A percentile compares a stretch with the other conserved stretches of the same genome.
Conservation (phyloP, 352 stramenopile species). For the Pythium vanterpoolii region DNA sequence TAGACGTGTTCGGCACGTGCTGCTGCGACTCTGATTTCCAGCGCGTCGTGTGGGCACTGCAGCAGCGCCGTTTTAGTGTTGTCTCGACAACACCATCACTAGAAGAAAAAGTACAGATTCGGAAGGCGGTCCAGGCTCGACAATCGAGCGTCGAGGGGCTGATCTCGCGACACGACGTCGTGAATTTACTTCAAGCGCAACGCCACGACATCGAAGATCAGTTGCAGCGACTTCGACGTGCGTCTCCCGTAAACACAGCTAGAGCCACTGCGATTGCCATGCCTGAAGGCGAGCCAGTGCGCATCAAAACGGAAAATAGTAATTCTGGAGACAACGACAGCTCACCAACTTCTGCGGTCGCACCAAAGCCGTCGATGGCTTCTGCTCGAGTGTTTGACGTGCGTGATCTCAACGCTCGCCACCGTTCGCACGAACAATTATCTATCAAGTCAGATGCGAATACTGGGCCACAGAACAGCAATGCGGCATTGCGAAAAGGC, state of each 20-base stretch:
- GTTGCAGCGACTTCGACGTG: constrained; percentile 5
- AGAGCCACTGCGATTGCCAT: not conserved
- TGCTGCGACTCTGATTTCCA: constrained; percentile 32
- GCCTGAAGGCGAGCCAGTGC: not conserved
- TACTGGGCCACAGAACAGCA: not conserved
- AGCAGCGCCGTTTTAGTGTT: constrained; percentile 21
- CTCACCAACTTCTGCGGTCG: not conserved
- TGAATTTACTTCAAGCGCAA: constrained; percentile 13
- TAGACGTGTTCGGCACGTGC: constrained; percentile 24
- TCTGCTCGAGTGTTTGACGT: not conserved
- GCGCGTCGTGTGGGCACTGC: constrained; percentile 24
- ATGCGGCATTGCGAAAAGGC: constrained; percentile 4
- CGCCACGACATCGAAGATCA: constrained; percentile 20
- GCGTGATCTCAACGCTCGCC: constrained; percentile 1
- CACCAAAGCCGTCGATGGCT: not conserved
- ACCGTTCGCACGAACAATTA: not conserved
- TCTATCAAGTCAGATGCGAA: not conserved
- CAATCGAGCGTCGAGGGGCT: constrained; percentile 17
- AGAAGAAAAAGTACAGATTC: not conserved
- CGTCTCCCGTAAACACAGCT: not conserved
- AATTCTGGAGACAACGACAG: not conserved
- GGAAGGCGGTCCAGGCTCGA: constrained; percentile 6
- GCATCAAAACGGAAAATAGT: not conserved
- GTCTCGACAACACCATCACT: not conserved
- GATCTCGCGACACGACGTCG: constrained; percentile 19